phyloP scores from a whole-genome alignment of 2,329 filamentous ascomycete species.

The Arthrobotrys pseudoclavata region DNA sequence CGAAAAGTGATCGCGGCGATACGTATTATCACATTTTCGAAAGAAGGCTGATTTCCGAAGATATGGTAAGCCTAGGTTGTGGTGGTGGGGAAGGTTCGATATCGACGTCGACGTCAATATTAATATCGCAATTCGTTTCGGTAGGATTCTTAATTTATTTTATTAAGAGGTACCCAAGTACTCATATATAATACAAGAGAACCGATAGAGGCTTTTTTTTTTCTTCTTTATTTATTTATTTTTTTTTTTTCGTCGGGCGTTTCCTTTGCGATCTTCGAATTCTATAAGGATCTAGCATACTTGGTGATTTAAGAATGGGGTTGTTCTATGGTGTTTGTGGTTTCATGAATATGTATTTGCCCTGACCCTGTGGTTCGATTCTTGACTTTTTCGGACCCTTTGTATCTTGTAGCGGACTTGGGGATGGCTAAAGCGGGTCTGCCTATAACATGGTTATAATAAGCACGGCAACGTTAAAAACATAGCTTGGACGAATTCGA shows the following conservation, averaged over 20 bases:
- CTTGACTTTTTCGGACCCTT: slow-evolving; percentile 15
- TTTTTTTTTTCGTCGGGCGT: slow-evolving; percentile 25
- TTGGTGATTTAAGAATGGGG: slow-evolving; percentile 6
- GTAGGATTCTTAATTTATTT: slow-evolving; percentile 4
- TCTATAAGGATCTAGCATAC: slow-evolving; percentile 40
- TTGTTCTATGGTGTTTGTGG: slow-evolving; percentile 26
- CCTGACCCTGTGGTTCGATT: slow-evolving; percentile 12
- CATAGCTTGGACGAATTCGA: slow-evolving; percentile 11
- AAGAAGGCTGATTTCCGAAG: slow-evolving; percentile 1
- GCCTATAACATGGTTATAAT: slow-evolving; percentile 46
- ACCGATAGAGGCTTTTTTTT: not conserved
- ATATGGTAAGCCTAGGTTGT: not conserved
- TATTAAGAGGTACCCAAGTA: not conserved
- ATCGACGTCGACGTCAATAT: slow-evolving; percentile 15
- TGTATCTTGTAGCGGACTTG: slow-evolving; percentile 4
- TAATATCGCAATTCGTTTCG: not conserved
- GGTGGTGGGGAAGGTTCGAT: not conserved
- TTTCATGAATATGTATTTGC: slow-evolving; percentile 21
- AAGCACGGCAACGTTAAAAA: slow-evolving; percentile 30
- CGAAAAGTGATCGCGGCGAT: not conserved
- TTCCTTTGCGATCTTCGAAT: slow-evolving; percentile 28
- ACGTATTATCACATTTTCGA: not conserved
- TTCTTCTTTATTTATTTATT: slow-evolving; percentile 5
- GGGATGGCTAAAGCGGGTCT: slow-evolving; percentile 46
- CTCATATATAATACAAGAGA: slow-evolving; percentile 6